phyloP scores from a whole-genome alignment of 352 stramenopile genomes.

The Phytopythium aichiense region DNA sequence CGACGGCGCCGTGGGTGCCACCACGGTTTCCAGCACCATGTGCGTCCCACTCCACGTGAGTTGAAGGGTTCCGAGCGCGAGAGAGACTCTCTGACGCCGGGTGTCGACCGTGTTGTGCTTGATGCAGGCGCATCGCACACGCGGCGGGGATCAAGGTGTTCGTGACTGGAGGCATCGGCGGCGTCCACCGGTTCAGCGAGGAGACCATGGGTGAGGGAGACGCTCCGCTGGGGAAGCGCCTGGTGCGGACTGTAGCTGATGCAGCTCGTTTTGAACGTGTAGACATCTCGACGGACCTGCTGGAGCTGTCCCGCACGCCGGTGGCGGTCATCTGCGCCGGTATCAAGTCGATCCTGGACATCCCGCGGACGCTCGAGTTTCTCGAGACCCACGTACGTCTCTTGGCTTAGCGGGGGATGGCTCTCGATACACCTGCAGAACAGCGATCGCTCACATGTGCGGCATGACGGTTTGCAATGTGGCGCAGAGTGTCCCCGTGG shows the following conservation, averaged over 20 bases:
- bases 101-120: background rate
- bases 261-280: background rate
- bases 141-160: conserved; percentile 95
- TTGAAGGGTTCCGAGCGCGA: too few species aligned
- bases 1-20: conserved; percentile 82
- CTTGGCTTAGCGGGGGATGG: background rate
- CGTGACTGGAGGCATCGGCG: conserved; percentile 96
- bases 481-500: conserved; percentile 90
- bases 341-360: conserved; percentile 99
- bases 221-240: background rate
- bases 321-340: conserved; percentile 96
- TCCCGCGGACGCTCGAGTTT: conserved; percentile 94
- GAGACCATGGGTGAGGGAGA: conserved; percentile 57
- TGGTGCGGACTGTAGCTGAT: background rate
- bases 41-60: conserved; percentile 4
- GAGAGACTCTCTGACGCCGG: background rate
- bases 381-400: conserved; percentile 90
- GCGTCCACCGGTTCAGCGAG: conserved; percentile 95
- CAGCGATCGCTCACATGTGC: background rate
- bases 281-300: conserved; percentile 96
- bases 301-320: conserved; percentile 93
- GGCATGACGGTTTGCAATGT: background rate
- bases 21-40: conserved; percentile 98
- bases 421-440: background rate
- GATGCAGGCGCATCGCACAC: conserved; percentile 85